Evolutionary conservation across 805 yeast species (phyloP).

Genomic region (Candida pseudoglaebosa): DNA sequence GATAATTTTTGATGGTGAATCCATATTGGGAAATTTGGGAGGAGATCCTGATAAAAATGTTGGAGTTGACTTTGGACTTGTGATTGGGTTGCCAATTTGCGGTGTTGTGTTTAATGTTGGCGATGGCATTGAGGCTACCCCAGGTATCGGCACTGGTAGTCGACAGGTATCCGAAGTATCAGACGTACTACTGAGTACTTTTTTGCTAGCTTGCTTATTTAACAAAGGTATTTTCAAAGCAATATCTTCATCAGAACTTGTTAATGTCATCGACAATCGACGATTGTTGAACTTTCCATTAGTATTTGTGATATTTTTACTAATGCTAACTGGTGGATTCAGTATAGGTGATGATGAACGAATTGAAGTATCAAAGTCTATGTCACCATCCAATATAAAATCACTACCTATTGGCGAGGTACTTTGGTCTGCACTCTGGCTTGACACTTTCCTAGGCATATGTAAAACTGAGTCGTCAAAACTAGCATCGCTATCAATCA

Average conservation of each 20-base stretch:
- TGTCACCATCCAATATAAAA: conserved; percentile 22
- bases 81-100: too few species aligned
- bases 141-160: too few species aligned
- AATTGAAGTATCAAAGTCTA: conserved; percentile 24
- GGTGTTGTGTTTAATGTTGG: too few species aligned
- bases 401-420: conserved; percentile 25
- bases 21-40: conserved; percentile 1
- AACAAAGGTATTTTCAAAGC: conserved; percentile 24
- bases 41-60: conserved; percentile 1
- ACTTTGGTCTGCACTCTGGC: conserved; percentile 15
- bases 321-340: conserved; percentile 1
- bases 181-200: neutral
- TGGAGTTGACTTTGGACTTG: conserved; percentile 9
- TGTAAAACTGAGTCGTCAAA: conserved; percentile 23
- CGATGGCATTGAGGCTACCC: too few species aligned
- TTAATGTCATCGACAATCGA: conserved; percentile 15
- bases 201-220: conserved; percentile 26
- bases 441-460: conserved; percentile 19
- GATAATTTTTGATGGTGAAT: conserved; percentile 17
- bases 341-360: conserved; percentile 28
- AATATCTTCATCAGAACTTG: conserved; percentile 7
- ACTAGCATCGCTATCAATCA: conserved; percentile 28
- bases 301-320: conserved; percentile 7
- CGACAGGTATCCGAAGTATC: too few species aligned
- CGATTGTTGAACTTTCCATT: conserved; percentile 13